phyloP scores from a whole-genome alignment of 2,329 filamentous ascomycete species.

The Cercospora sp. region DNA sequence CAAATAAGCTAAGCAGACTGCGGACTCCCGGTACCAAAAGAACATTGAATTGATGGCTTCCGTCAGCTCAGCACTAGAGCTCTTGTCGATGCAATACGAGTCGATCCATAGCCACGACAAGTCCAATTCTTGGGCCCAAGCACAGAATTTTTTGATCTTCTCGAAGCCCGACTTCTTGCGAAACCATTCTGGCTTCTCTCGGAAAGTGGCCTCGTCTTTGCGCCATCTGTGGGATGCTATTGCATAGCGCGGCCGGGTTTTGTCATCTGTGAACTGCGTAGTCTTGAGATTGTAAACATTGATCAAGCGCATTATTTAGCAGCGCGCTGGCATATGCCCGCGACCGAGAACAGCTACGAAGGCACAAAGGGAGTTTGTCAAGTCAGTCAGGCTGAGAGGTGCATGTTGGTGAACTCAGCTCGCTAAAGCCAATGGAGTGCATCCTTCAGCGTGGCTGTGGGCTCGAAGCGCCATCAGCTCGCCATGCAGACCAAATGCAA shows the following conservation, averaged over 20 bases:
- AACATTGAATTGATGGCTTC: slow-evolving; percentile 3
- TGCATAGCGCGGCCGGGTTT: background rate
- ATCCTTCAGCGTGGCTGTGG: background rate
- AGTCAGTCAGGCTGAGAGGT: background rate
- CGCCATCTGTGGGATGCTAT: slow-evolving; percentile 10
- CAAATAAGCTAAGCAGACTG: slow-evolving; percentile 5
- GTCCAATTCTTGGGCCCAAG: background rate
- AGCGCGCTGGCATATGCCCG: background rate
- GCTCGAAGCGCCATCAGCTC: background rate
- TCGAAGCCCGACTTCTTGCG: background rate
- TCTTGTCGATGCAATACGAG: background rate
- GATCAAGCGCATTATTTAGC: slow-evolving; percentile 8
- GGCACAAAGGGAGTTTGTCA: background rate
- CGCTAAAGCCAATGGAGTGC: background rate
- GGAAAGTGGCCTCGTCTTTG: slow-evolving; percentile 1
- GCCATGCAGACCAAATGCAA: background rate
- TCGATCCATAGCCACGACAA: slow-evolving; percentile 5
- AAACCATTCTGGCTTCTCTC: background rate
- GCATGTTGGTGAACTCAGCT: background rate
- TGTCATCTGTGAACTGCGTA: slow-evolving; percentile 1
- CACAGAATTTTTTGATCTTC: background rate
- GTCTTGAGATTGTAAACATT: slow-evolving; percentile 10
- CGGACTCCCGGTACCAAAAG: background rate
- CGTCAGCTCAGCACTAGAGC: background rate
- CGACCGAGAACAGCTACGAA: background rate